phyloP scores from a whole-genome alignment of 2,329 filamentous ascomycete species.

The Trichoderma pleuroti region DNA sequence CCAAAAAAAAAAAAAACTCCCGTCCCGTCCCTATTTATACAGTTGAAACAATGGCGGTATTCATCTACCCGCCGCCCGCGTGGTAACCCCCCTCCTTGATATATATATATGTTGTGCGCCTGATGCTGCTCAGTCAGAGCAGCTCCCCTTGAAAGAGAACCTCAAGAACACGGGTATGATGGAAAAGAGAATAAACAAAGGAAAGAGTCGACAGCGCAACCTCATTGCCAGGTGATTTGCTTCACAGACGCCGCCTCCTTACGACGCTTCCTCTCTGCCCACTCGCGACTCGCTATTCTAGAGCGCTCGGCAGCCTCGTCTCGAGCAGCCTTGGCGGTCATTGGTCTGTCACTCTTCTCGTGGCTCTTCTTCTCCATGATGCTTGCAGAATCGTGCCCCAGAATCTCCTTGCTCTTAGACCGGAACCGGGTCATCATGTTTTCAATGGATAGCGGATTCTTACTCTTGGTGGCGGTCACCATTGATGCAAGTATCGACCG shows the following conservation, averaged over 20 bases:
- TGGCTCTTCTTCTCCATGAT: slow-evolving; percentile 46
- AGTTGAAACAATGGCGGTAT: background rate
- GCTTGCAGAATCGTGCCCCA: slow-evolving; percentile 47
- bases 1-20: too few species aligned
- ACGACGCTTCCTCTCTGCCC: slow-evolving; percentile 56
- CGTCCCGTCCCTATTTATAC: background rate
- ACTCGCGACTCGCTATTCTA: slow-evolving; percentile 56
- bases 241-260: slow-evolving; percentile 31
- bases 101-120: background rate
- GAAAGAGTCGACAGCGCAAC: background rate
- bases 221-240: background rate
- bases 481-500: slow-evolving; percentile 47
- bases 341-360: slow-evolving; percentile 54
- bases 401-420: slow-evolving; percentile 52
- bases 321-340: slow-evolving; percentile 51
- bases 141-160: background rate
- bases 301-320: slow-evolving; percentile 60
- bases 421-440: slow-evolving; percentile 49
- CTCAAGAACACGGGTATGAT: background rate
- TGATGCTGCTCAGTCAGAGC: background rate
- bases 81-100: background rate
- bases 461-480: slow-evolving; percentile 42
- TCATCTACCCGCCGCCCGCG: background rate
- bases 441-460: slow-evolving; percentile 48
- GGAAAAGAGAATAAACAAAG: background rate